Percentiles rank a stretch among this genome's conserved stretches.
Evolutionary conservation across 768 basidiomycete species (phyloP).

Genomic region (Amanita phalloides): DNA sequence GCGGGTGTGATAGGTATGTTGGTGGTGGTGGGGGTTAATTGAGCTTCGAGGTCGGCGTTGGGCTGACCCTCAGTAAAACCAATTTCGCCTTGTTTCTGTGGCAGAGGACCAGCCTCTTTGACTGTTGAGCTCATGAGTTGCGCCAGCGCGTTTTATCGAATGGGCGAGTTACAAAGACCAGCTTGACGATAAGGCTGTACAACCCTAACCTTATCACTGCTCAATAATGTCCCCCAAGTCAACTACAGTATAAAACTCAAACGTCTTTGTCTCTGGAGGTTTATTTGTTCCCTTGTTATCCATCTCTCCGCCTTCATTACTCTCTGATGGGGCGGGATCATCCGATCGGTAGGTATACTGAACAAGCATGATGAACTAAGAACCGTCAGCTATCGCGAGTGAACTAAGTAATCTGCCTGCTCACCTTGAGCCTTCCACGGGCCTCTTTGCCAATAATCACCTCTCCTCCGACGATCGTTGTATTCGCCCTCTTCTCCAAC

Average conservation of each 20-base stretch:
- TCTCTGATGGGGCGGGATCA: constrained; percentile 61
- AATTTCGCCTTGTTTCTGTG: constrained; percentile 55
- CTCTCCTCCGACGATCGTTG: constrained; percentile 83
- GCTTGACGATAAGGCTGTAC: background rate
- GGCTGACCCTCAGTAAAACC: constrained; percentile 43
- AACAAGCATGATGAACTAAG: constrained; percentile 88
- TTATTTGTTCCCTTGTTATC: constrained; percentile 29
- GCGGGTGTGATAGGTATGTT: constrained; percentile 11
- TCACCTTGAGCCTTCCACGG: constrained; percentile 67
- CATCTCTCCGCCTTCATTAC: constrained; percentile 33
- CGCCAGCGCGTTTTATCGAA: background rate
- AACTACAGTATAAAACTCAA: constrained; percentile 81
- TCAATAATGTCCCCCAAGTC: constrained; percentile 61
- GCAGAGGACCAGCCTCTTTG: constrained; percentile 48
- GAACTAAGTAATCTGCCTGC: too few relatives aligned
- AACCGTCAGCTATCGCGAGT: background rate
- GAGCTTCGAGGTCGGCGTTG: constrained; percentile 10
- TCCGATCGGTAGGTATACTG: constrained; percentile 92
- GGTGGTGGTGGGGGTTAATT: constrained; percentile 7
- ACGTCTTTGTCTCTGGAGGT: constrained; percentile 70
- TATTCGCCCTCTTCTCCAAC: constrained; percentile 83
- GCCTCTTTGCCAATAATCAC: constrained; percentile 78
- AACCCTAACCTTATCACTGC: constrained; percentile 7
- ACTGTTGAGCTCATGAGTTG: background rate
- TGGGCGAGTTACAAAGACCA: background rate